Evolutionary conservation across 1,284 basidiomycete species (phyloP).

Genomic region (Ustilago bromivora): DNA sequence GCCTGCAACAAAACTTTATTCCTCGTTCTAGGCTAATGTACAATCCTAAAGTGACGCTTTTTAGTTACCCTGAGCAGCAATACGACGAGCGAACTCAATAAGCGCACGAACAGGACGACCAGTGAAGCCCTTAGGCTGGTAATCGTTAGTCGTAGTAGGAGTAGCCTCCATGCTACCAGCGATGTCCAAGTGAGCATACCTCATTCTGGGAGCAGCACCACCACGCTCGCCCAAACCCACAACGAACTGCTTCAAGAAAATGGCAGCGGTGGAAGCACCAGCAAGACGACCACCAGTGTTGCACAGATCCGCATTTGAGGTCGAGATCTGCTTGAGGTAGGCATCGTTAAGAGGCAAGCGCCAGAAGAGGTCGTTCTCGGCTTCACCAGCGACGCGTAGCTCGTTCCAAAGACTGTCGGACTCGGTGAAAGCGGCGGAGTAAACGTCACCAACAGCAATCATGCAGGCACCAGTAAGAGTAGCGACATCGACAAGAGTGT

Average conservation of each 20-base stretch:
- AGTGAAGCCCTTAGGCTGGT: conserved; percentile 82
- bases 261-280: conserved; percentile 83
- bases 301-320: conserved; percentile 83
- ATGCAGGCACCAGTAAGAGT: conserved; percentile 77
- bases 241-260: conserved; percentile 83
- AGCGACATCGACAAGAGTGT: conserved; percentile 86
- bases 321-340: conserved; percentile 80
- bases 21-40: conserved; percentile 8
- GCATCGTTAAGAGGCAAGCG: conserved; percentile 77
- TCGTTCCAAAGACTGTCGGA: conserved; percentile 75
- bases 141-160: conserved; percentile 73
- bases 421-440: conserved; percentile 81
- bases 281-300: conserved; percentile 80
- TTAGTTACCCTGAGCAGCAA: conserved; percentile 30
- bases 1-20: not conserved
- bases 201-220: conserved; percentile 46
- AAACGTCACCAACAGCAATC: conserved; percentile 76
- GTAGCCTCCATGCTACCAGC: conserved; percentile 78
- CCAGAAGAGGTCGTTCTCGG: conserved; percentile 72
- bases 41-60: not conserved
- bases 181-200: conserved; percentile 75
- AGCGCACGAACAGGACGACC: conserved; percentile 80
- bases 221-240: conserved; percentile 66
- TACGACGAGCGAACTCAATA: conserved; percentile 68
- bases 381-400: conserved; percentile 80